These are phyloP conservation scores for Globisporangium lucens DNA, from an alignment of 352 stramenopile species.

Conservation along the genomic window DNA sequence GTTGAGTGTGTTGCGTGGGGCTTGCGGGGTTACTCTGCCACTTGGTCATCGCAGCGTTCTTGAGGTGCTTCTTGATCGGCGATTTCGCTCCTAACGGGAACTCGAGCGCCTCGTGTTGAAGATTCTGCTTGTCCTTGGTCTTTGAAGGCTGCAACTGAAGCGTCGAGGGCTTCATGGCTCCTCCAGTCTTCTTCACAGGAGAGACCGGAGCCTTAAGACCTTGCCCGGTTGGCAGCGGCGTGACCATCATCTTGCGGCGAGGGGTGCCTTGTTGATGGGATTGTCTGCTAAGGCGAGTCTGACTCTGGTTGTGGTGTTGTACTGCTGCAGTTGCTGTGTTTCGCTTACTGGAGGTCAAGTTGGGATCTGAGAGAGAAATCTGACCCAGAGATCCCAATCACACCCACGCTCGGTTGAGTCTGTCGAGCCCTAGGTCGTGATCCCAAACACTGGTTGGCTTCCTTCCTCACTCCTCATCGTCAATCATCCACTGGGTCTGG, in stretches of 20 bases:
- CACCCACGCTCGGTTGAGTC: neutral
- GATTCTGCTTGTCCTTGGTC: slow-evolving; percentile 7
- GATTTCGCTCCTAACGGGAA: slow-evolving; percentile 25
- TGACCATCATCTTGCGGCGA: slow-evolving; percentile 21
- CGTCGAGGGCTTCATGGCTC: neutral
- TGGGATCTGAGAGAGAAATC: slow-evolving; percentile 1
- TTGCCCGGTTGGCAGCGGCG: slow-evolving; percentile 14
- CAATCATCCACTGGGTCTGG: slow-evolving; percentile 1
- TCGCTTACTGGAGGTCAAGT: slow-evolving; percentile 6
- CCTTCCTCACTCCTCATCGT: neutral
- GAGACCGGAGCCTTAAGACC: neutral
- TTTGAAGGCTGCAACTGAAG: slow-evolving; percentile 11
- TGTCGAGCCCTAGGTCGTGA: neutral
- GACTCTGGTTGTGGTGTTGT: neutral
- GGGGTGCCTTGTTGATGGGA: neutral
- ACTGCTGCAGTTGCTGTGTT: neutral
- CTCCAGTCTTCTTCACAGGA: slow-evolving; percentile 3
- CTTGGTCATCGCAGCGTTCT: slow-evolving; percentile 20
- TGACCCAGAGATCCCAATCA: neutral
- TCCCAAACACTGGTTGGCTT: neutral
- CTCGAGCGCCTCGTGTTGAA: neutral
- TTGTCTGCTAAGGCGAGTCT: slow-evolving; percentile 2
- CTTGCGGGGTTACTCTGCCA: slow-evolving; percentile 4
- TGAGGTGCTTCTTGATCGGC: slow-evolving; percentile 58
- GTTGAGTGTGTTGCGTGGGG: neutral